phyloP scores from a whole-genome alignment of 345 rosid genomes.

The Xanthoceras sorbifolium region DNA sequence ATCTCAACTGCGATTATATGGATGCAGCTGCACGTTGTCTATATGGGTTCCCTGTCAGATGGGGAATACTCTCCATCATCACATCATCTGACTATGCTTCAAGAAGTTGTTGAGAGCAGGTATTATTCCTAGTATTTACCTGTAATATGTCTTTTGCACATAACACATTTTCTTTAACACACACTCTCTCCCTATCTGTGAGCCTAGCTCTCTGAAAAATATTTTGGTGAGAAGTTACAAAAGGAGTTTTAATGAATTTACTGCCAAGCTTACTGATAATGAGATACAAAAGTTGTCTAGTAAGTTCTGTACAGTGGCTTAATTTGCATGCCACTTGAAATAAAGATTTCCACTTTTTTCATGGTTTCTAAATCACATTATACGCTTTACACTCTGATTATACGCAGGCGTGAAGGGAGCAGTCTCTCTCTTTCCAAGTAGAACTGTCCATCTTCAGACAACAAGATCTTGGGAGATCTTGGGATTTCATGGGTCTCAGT shows the following conservation, averaged over 20 bases:
- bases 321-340: too few species aligned
- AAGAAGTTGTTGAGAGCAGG: constrained; percentile 21
- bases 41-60: constrained; percentile 45
- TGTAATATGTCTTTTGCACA: background rate
- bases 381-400: background rate
- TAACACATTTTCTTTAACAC: background rate
- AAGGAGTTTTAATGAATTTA: constrained; percentile 55
- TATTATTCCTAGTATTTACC: background rate
- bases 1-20: too few species aligned
- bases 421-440: constrained; percentile 41
- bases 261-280: constrained; percentile 37
- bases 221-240: constrained; percentile 37
- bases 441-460: constrained; percentile 28
- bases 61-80: constrained; percentile 22
- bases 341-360: too few species aligned
- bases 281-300: constrained; percentile 39
- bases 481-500: constrained; percentile 47
- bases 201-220: constrained; percentile 16
- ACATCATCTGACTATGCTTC: constrained; percentile 31
- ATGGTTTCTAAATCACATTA: background rate
- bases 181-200: background rate
- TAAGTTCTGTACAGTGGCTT: constrained; percentile 12
- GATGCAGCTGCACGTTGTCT: constrained; percentile 37
- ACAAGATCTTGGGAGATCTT: constrained; percentile 58
- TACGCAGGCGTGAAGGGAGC: constrained; percentile 28